phyloP scores from a whole-genome alignment of 129 eudicot species.

The Lactuca saligna region DNA sequence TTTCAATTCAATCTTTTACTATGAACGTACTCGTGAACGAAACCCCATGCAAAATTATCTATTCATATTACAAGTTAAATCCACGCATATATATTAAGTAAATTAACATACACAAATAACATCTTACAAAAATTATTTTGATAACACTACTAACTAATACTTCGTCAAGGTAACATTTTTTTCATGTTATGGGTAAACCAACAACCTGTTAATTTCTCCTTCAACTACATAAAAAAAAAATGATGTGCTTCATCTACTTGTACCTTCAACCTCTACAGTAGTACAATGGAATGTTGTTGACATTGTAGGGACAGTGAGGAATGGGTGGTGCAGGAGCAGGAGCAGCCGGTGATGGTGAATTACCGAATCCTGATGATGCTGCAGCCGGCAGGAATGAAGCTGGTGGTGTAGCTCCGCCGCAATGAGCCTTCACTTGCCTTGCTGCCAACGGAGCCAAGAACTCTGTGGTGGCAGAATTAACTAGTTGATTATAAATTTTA shows the following conservation, averaged over 20 bases:
- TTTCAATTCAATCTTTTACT: too few species aligned
- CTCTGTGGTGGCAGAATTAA: not conserved
- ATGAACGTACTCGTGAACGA: too few species aligned
- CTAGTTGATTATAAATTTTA: not conserved
- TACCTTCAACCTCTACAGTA: constrained; percentile 35
- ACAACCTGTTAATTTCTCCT: not conserved
- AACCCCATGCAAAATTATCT: too few species aligned
- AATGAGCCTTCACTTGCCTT: constrained; percentile 20
- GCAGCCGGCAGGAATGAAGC: constrained; percentile 50
- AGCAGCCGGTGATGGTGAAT: constrained; percentile 26
- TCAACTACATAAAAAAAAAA: too few species aligned
- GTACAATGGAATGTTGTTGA: constrained; percentile 19
- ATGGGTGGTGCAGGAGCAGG: constrained; percentile 15
- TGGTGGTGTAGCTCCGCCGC: constrained; percentile 34
- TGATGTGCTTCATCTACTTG: not conserved
- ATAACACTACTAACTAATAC: not conserved
- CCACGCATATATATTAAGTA: too few species aligned
- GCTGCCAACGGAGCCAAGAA: not conserved
- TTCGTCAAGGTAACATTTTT: not conserved
- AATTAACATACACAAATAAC: too few species aligned
- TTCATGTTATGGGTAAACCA: not conserved
- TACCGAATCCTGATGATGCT: constrained; percentile 91
- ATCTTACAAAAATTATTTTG: too few species aligned
- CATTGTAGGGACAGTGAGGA: constrained; percentile 21
- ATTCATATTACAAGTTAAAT: too few species aligned